Conservation (phyloP, 2,329 filamentous ascomycete species). For the Botrytis tulipae region DNA sequence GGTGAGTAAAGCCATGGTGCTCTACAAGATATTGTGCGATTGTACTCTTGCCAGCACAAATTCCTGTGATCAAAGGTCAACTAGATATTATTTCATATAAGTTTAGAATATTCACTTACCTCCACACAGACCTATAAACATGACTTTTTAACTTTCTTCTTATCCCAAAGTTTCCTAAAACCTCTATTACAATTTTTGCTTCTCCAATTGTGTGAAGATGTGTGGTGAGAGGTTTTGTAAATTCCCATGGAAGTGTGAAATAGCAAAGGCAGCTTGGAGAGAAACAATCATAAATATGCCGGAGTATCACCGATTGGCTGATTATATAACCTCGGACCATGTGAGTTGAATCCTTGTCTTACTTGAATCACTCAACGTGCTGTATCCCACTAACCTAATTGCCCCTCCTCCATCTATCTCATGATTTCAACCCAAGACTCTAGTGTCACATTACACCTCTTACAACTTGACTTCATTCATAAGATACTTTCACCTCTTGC, state of each 20-base stretch:
- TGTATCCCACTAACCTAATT: not conserved
- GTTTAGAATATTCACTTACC: constrained; percentile 44
- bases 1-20: constrained; percentile 75
- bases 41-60: constrained; percentile 89
- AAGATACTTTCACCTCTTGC: not conserved
- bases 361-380: not conserved
- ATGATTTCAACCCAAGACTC: constrained; percentile 12
- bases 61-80: constrained; percentile 54
- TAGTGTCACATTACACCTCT: constrained; percentile 1
- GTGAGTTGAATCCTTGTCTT: constrained; percentile 18
- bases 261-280: constrained; percentile 4
- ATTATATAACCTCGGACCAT: not conserved
- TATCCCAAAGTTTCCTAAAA: not conserved
- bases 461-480: not conserved
- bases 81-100: not conserved
- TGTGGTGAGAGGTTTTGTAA: not conserved
- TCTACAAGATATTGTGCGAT: constrained; percentile 85
- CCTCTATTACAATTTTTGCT: not conserved
- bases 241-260: not conserved
- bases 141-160: constrained; percentile 38
- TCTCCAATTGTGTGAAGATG: not conserved
- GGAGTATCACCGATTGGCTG: constrained; percentile 14
- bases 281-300: not conserved
- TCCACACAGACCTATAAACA: constrained; percentile 77
- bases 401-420: not conserved